These are phyloP conservation scores for Ilex asprella DNA, from an alignment of 257 asterid genomes.

Conservation along the genomic window DNA sequence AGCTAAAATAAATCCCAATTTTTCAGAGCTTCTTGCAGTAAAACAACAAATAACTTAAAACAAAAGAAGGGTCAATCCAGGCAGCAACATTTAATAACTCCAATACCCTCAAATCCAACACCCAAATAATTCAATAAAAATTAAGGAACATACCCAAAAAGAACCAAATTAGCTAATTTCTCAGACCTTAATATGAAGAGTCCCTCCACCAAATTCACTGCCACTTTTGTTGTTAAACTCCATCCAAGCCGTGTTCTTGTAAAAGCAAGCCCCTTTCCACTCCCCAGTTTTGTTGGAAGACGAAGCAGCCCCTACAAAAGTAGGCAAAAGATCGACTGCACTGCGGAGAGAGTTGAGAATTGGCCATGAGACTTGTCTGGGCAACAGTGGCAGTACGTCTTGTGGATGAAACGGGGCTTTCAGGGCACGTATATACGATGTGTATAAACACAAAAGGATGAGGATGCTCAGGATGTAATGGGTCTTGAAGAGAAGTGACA, in stretches of 20 bases:
- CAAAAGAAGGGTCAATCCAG: too few relatives aligned
- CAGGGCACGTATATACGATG: constrained; percentile 25
- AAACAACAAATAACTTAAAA: too few relatives aligned
- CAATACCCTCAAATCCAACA: not conserved
- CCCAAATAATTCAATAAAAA: not conserved
- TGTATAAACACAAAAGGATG: constrained; percentile 14
- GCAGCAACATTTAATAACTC: not conserved
- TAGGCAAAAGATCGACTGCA: constrained; percentile 76
- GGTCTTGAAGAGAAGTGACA: constrained; percentile 22
- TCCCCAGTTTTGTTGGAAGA: constrained; percentile 27
- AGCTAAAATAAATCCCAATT: too few relatives aligned
- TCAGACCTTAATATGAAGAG: constrained; percentile 73
- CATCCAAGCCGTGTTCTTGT: constrained; percentile 67
- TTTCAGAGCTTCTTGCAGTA: too few relatives aligned
- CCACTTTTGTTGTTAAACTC: constrained; percentile 61
- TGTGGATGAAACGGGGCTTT: constrained; percentile 41
- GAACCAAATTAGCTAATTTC: not conserved
- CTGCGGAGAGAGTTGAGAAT: constrained; percentile 40
- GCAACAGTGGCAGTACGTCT: constrained; percentile 66
- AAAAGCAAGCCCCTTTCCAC: constrained; percentile 88
- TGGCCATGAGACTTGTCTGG: constrained; percentile 70
- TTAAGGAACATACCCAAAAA: not conserved
- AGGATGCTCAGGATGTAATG: constrained; percentile 17
- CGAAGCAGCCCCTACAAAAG: constrained; percentile 67
- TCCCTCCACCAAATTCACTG: constrained; percentile 72